Percentiles rank a stretch among this genome's conserved stretches.
Conservation (phyloP, 306 rosid genomes). For the Lathyrus oleraceus region DNA sequence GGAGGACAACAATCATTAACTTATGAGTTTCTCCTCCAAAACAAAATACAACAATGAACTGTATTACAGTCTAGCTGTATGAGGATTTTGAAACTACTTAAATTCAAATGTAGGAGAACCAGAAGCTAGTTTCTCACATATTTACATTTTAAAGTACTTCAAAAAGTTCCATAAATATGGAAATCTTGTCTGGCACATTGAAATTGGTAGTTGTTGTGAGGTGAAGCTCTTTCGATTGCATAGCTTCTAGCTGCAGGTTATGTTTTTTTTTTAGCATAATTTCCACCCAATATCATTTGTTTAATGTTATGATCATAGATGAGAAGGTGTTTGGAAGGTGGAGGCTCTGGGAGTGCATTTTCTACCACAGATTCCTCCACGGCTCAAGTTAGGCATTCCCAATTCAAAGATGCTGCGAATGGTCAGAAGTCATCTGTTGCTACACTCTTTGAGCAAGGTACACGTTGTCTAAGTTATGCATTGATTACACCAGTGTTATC, state of each 20-base stretch:
- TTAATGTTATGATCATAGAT: constrained; percentile 49
- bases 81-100: constrained; percentile 22
- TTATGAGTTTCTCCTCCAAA: not conserved
- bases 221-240: constrained; percentile 15
- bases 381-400: constrained; percentile 65
- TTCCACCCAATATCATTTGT: constrained; percentile 23
- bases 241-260: constrained; percentile 23
- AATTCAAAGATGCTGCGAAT: constrained; percentile 58
- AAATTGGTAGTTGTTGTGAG: constrained; percentile 22
- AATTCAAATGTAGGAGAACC: constrained; percentile 19
- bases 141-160: constrained; percentile 21
- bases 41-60: constrained; percentile 12
- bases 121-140: constrained; percentile 30
- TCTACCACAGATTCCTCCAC: constrained; percentile 63
- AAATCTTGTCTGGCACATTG: constrained; percentile 14
- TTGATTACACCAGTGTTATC: not conserved
- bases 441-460: constrained; percentile 91
- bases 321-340: constrained; percentile 75
- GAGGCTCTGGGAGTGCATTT: constrained; percentile 56
- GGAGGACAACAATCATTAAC: constrained; percentile 4
- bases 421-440: constrained; percentile 71
- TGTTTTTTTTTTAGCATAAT: constrained; percentile 10
- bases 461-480: constrained; percentile 22
- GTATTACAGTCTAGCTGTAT: not conserved
- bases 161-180: constrained; percentile 5